Base-by-base conservation (phyloP, 495 filamentous ascomycete genomes). In the Rhypophila decipiens region DNA sequence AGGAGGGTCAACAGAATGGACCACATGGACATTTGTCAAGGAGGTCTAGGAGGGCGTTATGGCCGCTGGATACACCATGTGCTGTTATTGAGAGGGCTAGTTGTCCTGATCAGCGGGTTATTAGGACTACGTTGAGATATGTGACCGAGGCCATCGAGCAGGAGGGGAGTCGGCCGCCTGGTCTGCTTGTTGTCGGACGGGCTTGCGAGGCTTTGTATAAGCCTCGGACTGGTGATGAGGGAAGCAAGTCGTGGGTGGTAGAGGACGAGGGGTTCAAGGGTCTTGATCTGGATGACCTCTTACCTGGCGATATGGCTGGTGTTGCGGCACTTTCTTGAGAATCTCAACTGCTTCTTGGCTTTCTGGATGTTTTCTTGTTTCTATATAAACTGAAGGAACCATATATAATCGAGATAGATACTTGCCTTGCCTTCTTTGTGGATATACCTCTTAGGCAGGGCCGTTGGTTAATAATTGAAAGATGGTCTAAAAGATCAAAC, bases 21-120 rank as follows among this genome's bases (percentile, higher is more conserved):
- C n/a, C n/a, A n/a, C 31, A 13, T 13, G 23, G 20, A 4, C 2
- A 13, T 13, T n/a, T 5, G 10, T 59, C 22, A 53, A 50, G n/a
- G 39, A 46, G 10, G 50, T 42, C 12, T 45, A 57, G 29, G 19
- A 59, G 73, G 48, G 48, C 22, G 21, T 44, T 68, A 1, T 79
- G 72, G 74, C 74, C 73, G 4, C 65, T 67, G 36, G 60, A 72
- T 17, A 90, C 87, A 3, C 90, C 90, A 0, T 96, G 91, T 59
- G 90, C 90, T 1, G 90, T 98, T 7, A 73, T 98, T 34, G 93
- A 98, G 64, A 74, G 93, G n/a, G 93, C 93, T 0, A 90, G 85
- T 35, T 98, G 93, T 63, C 83, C 88, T 0, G 93, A 98, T 62
- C 94, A 97, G 72, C 73, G 93, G 19, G 88, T 97, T 24, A 88